phyloP scores from a whole-genome alignment of 2,329 filamentous ascomycete species.

The Hysterium pulicare region DNA sequence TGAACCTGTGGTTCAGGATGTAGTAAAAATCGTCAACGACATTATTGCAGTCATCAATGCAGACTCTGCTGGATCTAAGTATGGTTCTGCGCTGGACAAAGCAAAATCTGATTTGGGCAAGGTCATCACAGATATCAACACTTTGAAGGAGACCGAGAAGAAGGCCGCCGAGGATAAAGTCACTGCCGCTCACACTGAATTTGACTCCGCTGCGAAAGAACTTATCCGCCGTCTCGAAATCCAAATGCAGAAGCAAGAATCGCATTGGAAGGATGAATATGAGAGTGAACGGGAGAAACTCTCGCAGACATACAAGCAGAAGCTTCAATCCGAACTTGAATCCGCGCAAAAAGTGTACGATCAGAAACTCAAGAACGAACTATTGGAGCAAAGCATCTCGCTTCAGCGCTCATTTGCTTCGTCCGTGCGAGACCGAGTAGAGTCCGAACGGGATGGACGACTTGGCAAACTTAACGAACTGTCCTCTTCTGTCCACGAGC shows the following conservation, averaged over 20 bases:
- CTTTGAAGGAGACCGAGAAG: conserved; percentile 66
- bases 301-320: conserved; percentile 72
- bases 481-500: conserved; percentile 70
- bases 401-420: conserved; percentile 81
- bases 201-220: conserved; percentile 82
- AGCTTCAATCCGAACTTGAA: conserved; percentile 74
- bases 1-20: conserved; percentile 85
- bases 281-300: conserved; percentile 81
- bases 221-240: conserved; percentile 84
- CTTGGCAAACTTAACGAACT: conserved; percentile 83
- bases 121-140: conserved; percentile 74
- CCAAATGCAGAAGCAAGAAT: conserved; percentile 76
- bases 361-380: conserved; percentile 76
- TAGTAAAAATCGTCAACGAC: conserved; percentile 94
- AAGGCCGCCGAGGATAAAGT: conserved; percentile 73
- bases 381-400: conserved; percentile 85
- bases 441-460: conserved; percentile 81
- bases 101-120: conserved; percentile 79
- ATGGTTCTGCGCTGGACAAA: conserved; percentile 73
- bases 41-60: conserved; percentile 91
- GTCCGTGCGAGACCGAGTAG: conserved; percentile 76
- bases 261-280: conserved; percentile 82
- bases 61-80: conserved; percentile 74
- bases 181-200: conserved; percentile 66
- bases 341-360: conserved; percentile 77